These are phyloP conservation scores for Inosperma sp. DNA, from an alignment of 768 basidiomycete genomes.

Conservation along the genomic window DNA sequence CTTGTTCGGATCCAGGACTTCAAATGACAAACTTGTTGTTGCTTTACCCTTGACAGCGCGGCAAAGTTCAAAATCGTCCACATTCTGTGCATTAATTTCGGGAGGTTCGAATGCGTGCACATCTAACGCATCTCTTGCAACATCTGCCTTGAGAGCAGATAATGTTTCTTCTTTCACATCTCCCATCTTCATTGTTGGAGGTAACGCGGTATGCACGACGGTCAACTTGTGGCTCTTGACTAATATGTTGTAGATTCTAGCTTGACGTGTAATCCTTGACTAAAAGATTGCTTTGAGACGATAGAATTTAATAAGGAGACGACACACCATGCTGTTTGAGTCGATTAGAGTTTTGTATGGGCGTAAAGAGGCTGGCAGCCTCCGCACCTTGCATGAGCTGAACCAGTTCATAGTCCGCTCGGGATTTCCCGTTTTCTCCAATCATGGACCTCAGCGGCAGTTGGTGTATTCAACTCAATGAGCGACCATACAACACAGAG, in stretches of 20 bases:
- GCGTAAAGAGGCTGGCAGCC: no score
- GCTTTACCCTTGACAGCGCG: conserved; percentile 50
- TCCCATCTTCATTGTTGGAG: conserved; percentile 50
- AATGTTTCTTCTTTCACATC: conserved; percentile 61
- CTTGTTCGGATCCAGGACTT: conserved; percentile 42
- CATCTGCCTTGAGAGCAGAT: conserved; percentile 52
- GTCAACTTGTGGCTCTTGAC: conserved; percentile 72
- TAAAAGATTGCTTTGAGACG: not conserved
- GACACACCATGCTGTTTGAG: conserved; percentile 10
- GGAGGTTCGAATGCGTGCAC: conserved; percentile 24
- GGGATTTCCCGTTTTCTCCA: no score
- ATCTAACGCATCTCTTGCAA: conserved; percentile 33
- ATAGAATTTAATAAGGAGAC: not conserved
- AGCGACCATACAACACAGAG: conserved; percentile 41
- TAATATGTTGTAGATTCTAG: conserved; percentile 62
- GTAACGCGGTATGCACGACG: conserved; percentile 49
- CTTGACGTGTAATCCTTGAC: conserved; percentile 18
- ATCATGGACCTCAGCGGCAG: no score
- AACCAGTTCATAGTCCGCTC: no score
- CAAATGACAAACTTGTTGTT: conserved; percentile 47
- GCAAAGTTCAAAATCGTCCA: conserved; percentile 62
- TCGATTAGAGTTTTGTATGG: no score
- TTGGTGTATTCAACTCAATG: no score
- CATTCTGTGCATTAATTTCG: conserved; percentile 19
- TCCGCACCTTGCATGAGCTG: no score